Conservation (phyloP, 75 land plant genomes). For the Cryptomeria japonica region DNA sequence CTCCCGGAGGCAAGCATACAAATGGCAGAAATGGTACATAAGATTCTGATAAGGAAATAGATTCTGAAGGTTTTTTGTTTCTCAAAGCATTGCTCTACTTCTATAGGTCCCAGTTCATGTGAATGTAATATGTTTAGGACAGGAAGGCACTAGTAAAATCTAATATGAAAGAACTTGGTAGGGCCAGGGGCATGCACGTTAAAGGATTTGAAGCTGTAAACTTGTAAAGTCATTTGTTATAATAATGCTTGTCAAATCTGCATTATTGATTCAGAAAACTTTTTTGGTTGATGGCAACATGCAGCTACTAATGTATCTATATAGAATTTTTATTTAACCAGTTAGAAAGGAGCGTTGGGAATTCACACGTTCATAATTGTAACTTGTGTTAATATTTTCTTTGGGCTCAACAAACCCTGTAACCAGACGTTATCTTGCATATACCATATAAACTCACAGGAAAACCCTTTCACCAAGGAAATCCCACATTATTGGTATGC, state of each 20-base stretch:
- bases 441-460: neutral
- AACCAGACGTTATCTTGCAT: neutral
- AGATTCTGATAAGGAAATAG: neutral
- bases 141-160: neutral
- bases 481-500: neutral
- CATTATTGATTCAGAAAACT: neutral
- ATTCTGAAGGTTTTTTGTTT: neutral
- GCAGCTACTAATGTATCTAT: neutral
- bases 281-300: neutral
- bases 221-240: neutral
- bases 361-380: neutral
- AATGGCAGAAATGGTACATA: neutral
- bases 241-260: neutral
- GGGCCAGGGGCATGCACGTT: neutral
- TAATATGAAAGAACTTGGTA: neutral
- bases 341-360: neutral
- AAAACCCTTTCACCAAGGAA: neutral
- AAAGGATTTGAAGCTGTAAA: neutral
- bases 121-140: neutral
- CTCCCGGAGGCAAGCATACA: slow-evolving; percentile 11
- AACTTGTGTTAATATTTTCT: neutral
- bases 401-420: neutral
- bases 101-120: neutral
- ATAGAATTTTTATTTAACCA: neutral
- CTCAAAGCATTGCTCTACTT: neutral